Conservation (phyloP, 495 filamentous ascomycete species). For the Penicillium ochrochloron region DNA sequence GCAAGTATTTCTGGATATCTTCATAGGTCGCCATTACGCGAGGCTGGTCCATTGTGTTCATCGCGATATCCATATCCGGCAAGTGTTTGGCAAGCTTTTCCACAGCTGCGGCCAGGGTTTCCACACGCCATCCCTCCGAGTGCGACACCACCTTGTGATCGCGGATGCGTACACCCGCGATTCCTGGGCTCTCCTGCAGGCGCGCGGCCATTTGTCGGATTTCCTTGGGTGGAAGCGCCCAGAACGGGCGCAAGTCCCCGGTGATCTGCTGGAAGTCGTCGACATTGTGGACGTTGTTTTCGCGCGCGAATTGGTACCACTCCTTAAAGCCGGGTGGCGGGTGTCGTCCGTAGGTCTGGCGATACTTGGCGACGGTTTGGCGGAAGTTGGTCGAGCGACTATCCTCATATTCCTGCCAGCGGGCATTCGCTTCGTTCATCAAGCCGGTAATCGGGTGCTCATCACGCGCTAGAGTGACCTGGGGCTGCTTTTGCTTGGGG, state of each 20-base stretch:
- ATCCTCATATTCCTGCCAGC: slow-evolving; percentile 25
- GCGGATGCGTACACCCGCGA: slow-evolving; percentile 59
- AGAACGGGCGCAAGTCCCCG: slow-evolving; percentile 73
- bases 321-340: slow-evolving; percentile 73
- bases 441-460: slow-evolving; percentile 25
- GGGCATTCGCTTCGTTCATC: slow-evolving; percentile 24
- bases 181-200: slow-evolving; percentile 56
- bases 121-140: slow-evolving; percentile 65
- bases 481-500: slow-evolving; percentile 9
- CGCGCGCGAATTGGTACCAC: slow-evolving; percentile 70
- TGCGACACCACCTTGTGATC: slow-evolving; percentile 59
- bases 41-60: slow-evolving; percentile 74
- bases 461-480: slow-evolving; percentile 24
- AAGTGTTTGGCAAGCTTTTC: slow-evolving; percentile 60
- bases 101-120: slow-evolving; percentile 64
- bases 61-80: slow-evolving; percentile 73
- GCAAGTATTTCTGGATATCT: slow-evolving; percentile 60
- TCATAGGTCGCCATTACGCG: slow-evolving; percentile 70
- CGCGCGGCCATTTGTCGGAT: slow-evolving; percentile 57
- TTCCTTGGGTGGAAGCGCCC: slow-evolving; percentile 60
- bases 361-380: slow-evolving; percentile 64
- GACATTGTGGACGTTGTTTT: slow-evolving; percentile 62
- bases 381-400: slow-evolving; percentile 41
- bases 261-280: slow-evolving; percentile 77
- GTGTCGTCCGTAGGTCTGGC: slow-evolving; percentile 65